These are phyloP conservation scores for Durusdinium trenchii DNA, from an alignment of 73 alveolate genomes.

Conservation along the genomic window DNA sequence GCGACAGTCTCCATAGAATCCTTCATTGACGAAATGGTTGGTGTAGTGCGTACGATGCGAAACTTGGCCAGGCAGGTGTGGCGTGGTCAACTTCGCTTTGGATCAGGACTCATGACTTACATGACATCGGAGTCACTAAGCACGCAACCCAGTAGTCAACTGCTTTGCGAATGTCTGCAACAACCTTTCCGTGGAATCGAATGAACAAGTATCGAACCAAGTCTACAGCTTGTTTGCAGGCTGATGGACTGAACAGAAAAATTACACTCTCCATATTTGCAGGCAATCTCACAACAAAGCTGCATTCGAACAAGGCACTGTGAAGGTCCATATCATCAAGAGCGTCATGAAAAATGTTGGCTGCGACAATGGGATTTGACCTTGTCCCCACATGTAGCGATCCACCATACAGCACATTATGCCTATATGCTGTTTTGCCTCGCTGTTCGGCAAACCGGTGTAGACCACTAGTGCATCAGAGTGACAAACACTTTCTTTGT, in stretches of 20 bases:
- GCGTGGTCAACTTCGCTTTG: background rate
- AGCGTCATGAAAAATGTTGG: slow-evolving; percentile 83
- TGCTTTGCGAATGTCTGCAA: slow-evolving; percentile 78
- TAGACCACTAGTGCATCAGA: slow-evolving; percentile 26
- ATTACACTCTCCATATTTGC: too few relatives aligned
- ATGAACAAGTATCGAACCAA: background rate
- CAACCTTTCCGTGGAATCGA: slow-evolving; percentile 3
- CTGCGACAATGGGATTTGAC: slow-evolving; percentile 82
- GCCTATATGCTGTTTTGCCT: background rate
- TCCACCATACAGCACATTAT: background rate
- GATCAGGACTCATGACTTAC: background rate
- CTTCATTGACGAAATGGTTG: slow-evolving; percentile 61
- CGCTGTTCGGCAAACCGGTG: background rate
- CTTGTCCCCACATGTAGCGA: background rate
- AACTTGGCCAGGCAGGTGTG: background rate
- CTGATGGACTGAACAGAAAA: too few relatives aligned
- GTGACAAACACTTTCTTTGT: slow-evolving; percentile 58
- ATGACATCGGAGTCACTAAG: background rate
- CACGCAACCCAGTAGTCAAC: background rate
- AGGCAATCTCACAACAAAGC: too few relatives aligned
- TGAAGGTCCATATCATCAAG: slow-evolving; percentile 71
- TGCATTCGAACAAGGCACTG: slow-evolving; percentile 3
- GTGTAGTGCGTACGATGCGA: slow-evolving; percentile 46
- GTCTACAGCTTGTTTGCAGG: background rate
- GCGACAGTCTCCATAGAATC: slow-evolving; percentile 55